Percentiles rank a stretch among this genome's conserved stretches.
Evolutionary conservation across 2,329 filamentous ascomycete genomes (phyloP).

Genomic region (Annulohypoxylon truncatum): DNA sequence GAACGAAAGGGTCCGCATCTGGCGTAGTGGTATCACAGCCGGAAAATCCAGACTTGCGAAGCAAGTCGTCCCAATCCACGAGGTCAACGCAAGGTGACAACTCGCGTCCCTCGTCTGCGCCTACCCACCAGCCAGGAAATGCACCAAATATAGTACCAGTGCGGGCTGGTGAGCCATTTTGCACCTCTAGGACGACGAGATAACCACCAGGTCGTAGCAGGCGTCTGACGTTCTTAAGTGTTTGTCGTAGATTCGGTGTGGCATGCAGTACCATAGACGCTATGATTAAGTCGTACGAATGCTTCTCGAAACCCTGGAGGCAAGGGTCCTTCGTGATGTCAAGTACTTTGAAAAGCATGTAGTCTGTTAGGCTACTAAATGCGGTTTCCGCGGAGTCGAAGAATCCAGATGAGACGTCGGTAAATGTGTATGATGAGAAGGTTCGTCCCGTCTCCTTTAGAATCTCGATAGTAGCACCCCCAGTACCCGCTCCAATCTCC

Average conservation of each 20-base stretch:
- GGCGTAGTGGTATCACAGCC: constrained; percentile 10
- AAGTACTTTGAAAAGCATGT: background rate
- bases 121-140: constrained; percentile 27
- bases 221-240: background rate
- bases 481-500: background rate
- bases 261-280: background rate
- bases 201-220: background rate
- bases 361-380: background rate
- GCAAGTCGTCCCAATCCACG: constrained; percentile 7
- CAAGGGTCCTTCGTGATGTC: background rate
- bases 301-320: background rate
- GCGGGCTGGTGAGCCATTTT: background rate
- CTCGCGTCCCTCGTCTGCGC: constrained; percentile 4
- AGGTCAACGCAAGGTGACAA: background rate
- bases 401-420: background rate
- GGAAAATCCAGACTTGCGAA: constrained; percentile 28
- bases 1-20: background rate
- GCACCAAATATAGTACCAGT: constrained; percentile 3
- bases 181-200: background rate
- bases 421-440: background rate
- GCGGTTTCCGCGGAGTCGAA: background rate
- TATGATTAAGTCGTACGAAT: background rate
- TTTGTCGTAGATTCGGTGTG: background rate
- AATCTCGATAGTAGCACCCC: background rate
- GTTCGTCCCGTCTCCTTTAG: background rate